phyloP scores from a whole-genome alignment of 2,329 filamentous ascomycete species.

The Aspergillus sp. region DNA sequence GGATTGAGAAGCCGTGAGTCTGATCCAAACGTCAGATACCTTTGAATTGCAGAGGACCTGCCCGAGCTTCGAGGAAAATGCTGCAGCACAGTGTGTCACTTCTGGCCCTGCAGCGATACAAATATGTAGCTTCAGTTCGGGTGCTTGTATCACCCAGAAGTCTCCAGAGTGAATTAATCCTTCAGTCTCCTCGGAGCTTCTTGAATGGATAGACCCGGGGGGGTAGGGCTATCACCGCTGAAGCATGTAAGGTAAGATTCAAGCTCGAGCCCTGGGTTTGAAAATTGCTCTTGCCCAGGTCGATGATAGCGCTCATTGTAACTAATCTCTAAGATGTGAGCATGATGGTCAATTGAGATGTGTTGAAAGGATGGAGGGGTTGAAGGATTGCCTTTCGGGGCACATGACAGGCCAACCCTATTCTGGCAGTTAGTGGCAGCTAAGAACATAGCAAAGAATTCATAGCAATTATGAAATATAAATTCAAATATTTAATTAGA shows the following conservation, averaged over 20 bases:
- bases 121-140: constrained; percentile 23
- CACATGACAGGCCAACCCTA: neutral
- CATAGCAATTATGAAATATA: too few species aligned
- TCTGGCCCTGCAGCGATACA: constrained; percentile 9
- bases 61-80: constrained; percentile 13
- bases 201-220: neutral
- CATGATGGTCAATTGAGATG: too few species aligned
- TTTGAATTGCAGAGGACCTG: constrained; percentile 19
- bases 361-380: neutral
- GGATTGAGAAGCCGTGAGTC: neutral
- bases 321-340: too few species aligned
- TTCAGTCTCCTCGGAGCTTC: neutral
- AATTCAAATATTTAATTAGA: too few species aligned
- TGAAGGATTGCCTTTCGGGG: neutral
- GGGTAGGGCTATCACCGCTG: constrained; percentile 8
- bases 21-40: constrained; percentile 6
- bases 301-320: constrained; percentile 17
- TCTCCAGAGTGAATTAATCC: constrained; percentile 4
- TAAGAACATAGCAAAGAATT: too few species aligned
- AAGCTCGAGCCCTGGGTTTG: constrained; percentile 8
- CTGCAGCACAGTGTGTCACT: neutral
- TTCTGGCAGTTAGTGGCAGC: too few species aligned
- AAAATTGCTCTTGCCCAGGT: constrained; percentile 15
- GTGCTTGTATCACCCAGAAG: constrained; percentile 25
- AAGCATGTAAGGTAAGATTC: constrained; percentile 16